Percentiles rank a stretch among this genome's conserved stretches.
Evolutionary conservation across 2,329 filamentous ascomycete species (phyloP).

Genomic region (Ophiostoma novo-ulmi): DNA sequence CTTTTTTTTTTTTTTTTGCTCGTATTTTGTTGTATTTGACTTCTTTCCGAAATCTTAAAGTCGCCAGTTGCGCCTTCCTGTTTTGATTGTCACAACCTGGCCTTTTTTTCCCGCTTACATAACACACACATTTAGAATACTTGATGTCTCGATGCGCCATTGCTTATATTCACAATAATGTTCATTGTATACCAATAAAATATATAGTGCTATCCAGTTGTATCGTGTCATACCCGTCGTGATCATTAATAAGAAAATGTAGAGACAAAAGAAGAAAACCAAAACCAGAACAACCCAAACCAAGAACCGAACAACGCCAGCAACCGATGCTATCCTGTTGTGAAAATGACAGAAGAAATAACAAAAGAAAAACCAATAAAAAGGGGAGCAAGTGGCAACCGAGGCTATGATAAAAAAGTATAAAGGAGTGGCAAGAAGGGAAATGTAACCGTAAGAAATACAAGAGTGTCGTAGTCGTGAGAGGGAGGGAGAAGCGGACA

Average conservation of each 20-base stretch:
- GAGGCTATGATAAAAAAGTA: not conserved
- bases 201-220: not conserved
- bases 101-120: not conserved
- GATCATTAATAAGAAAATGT: not conserved
- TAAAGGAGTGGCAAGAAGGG: not conserved
- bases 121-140: not conserved
- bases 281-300: not conserved
- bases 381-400: not conserved
- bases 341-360: not conserved
- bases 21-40: not conserved
- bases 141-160: not conserved
- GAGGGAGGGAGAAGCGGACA: not conserved
- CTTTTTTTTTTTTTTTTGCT: not conserved
- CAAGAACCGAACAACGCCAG: not conserved
- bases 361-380: not conserved
- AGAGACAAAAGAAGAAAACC: not conserved
- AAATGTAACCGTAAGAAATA: not conserved
- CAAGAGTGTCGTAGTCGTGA: not conserved
- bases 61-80: not conserved
- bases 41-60: not conserved
- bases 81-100: not conserved
- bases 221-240: conserved; percentile 2
- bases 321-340: not conserved
- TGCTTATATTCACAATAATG: not conserved
- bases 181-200: not conserved